Evolutionary conservation across 768 basidiomycete species (phyloP), one percentile per base, ranked within the genome.

Genomic region (Lactarius quietus): DNA sequence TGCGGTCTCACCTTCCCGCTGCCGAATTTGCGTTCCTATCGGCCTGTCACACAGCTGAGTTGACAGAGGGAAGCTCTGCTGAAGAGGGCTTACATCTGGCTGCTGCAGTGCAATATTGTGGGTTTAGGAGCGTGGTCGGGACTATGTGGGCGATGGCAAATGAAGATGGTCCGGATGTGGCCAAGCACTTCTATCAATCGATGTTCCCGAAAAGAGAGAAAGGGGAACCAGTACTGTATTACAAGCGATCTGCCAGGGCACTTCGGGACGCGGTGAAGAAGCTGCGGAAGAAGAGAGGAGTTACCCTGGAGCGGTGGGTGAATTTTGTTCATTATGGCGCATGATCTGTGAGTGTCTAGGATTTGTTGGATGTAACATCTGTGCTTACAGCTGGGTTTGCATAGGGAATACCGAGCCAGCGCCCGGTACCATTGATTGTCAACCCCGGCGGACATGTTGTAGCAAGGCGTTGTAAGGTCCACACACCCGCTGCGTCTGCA

Each of bases 291-390:
- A 59, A 28, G 43, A 33, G 35, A 41, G 52, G 36, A 6, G 9
- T 61, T 6, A 10, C 61, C 52, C 3, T 43, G 0, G 61, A 61
- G 28, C 38, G 38, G 28, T 61, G 51, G 23, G 48, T 51, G 48
- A 38, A 61, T 39, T 61, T 61, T 9, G 59, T 61, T 36, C 59
- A 61, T 48, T 48, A 48, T n/a, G 45, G 45, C 0, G 48, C 23
- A 26, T 51, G 23, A 51, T 15, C 48, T 7, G 23, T 51, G 48
- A 51, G 48, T 51, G 1, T 3, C 14, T 7, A 6, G 23, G 12
- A 14, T 51, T 26, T 48, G 23, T 26, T 51, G 14, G 48, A 14
- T 14, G 23, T 26, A 6, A 14, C 23, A 26, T 15, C 6, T 1
- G 14, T 26, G 14, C 48, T 51, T 51, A 51, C 48, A 6, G 39